These are phyloP conservation scores for Gossypium turneri DNA, from an alignment of 345 rosid species.

Conservation along the genomic window DNA sequence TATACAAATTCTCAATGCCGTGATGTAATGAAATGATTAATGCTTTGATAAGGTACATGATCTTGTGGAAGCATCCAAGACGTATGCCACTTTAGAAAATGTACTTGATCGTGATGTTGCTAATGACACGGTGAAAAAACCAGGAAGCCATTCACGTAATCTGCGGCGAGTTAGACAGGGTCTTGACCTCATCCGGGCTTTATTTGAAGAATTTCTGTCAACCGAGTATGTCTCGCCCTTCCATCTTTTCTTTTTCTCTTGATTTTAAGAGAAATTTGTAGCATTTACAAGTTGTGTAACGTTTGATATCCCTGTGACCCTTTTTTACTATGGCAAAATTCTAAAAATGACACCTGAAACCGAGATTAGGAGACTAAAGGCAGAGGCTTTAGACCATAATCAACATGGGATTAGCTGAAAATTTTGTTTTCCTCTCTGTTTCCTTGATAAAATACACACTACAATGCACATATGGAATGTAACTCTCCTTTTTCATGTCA, in stretches of 20 bases:
- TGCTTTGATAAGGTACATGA: slow-evolving; percentile 41
- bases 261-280: background rate
- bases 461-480: no score
- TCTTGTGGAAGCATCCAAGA: slow-evolving; percentile 70
- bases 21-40: background rate
- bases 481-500: background rate
- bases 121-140: slow-evolving; percentile 60
- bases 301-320: background rate
- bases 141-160: slow-evolving; percentile 79
- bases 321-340: background rate
- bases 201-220: slow-evolving; percentile 65
- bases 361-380: no score
- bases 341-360: background rate
- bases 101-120: slow-evolving; percentile 64
- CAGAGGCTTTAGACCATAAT: no score
- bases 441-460: no score
- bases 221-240: slow-evolving; percentile 31
- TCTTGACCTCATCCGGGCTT: slow-evolving; percentile 77
- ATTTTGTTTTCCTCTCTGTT: no score
- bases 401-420: background rate
- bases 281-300: background rate
- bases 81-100: slow-evolving; percentile 41
- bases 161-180: slow-evolving; percentile 89
- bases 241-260: background rate
- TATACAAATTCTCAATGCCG: background rate